Evolutionary conservation across 2,329 filamentous ascomycete species (phyloP).

Genomic region (Paramyrothecium roridum): DNA sequence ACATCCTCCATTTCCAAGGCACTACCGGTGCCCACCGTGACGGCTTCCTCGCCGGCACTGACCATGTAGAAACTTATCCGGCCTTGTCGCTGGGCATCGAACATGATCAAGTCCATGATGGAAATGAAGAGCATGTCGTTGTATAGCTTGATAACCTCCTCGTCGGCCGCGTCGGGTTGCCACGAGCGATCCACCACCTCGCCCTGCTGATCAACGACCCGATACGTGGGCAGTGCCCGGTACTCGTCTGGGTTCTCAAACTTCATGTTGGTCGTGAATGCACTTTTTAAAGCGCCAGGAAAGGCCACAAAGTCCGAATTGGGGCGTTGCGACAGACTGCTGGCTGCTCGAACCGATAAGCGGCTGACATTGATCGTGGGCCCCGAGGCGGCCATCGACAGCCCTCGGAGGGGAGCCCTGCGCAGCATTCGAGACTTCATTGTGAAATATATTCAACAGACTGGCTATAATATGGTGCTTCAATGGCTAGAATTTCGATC

Average conservation of each 20-base stretch:
- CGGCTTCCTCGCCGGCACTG: constrained; percentile 90
- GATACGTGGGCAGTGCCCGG: constrained; percentile 83
- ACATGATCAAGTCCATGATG: constrained; percentile 97
- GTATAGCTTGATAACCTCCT: constrained; percentile 57
- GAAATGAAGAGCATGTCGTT: constrained; percentile 65
- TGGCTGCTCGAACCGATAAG: constrained; percentile 30
- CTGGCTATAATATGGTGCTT: no score
- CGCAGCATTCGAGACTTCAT: constrained; percentile 32
- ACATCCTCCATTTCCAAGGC: constrained; percentile 82
- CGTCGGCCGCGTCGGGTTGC: constrained; percentile 65
- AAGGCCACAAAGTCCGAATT: constrained; percentile 65
- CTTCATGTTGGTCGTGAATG: constrained; percentile 76
- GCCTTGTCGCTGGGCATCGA: constrained; percentile 95
- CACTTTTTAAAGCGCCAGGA: constrained; percentile 91
- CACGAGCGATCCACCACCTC: constrained; percentile 73
- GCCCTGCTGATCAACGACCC: constrained; percentile 87
- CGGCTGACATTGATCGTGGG: background rate
- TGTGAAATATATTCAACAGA: background rate
- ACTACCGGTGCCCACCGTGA: constrained; percentile 83
- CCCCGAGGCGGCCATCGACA: constrained; percentile 13
- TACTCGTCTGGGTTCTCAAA: constrained; percentile 74
- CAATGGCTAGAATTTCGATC: no score
- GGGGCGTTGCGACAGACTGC: constrained; percentile 53
- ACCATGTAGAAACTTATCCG: constrained; percentile 97
- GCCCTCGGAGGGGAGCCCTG: constrained; percentile 20